Conservation (phyloP, 495 filamentous ascomycete genomes). For the Penicillium bovifimosum region DNA sequence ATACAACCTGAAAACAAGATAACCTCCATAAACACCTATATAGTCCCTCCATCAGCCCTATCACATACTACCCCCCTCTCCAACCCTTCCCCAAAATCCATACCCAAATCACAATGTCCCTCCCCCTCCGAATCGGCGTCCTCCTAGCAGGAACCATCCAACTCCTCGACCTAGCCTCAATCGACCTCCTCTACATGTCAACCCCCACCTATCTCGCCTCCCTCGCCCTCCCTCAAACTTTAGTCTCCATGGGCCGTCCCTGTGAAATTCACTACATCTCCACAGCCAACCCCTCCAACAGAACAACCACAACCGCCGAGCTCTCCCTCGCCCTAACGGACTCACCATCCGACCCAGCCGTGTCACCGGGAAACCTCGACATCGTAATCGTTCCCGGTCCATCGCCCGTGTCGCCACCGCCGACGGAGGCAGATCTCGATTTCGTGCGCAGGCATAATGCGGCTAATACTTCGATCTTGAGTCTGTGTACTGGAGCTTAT, state of each 20-base stretch:
- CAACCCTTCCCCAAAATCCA: neutral
- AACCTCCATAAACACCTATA: no score
- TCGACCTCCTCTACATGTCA: conserved; percentile 45
- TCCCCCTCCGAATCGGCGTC: conserved; percentile 36
- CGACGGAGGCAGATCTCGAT: conserved; percentile 26
- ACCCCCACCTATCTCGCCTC: conserved; percentile 38
- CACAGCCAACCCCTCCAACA: conserved; percentile 34
- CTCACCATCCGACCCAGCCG: conserved; percentile 35
- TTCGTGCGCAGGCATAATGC: conserved; percentile 43
- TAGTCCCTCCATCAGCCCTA: no score
- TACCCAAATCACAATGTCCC: neutral
- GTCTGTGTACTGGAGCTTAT: conserved; percentile 50
- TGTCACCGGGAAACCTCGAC: conserved; percentile 46
- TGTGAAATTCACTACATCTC: conserved; percentile 47
- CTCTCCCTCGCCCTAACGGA: conserved; percentile 33
- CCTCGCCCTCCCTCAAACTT: conserved; percentile 26
- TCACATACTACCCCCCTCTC: no score
- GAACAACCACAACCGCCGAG: conserved; percentile 26
- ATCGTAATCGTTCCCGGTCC: conserved; percentile 50
- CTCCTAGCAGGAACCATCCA: conserved; percentile 40
- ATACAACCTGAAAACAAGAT: no score
- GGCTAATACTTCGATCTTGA: conserved; percentile 41
- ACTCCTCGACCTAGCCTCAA: conserved; percentile 43
- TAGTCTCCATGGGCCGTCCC: conserved; percentile 34
- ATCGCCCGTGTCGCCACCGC: conserved; percentile 32